Evolutionary conservation across 768 basidiomycete genomes (phyloP).

Genomic region (Auriculariales sp.): DNA sequence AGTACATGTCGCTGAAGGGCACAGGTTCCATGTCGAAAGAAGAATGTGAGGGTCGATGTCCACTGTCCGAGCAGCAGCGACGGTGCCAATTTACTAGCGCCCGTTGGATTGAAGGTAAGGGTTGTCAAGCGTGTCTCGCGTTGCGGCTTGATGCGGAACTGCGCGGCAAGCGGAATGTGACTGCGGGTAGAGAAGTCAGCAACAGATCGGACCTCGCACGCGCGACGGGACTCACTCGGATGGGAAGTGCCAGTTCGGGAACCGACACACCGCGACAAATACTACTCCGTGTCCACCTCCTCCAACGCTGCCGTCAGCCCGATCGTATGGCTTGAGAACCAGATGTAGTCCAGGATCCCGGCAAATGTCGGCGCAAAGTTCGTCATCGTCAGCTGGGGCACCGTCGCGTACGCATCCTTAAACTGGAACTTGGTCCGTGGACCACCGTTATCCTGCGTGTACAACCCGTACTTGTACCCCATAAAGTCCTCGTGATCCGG

Average conservation of each 20-base stretch:
- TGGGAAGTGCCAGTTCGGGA: constrained; percentile 93
- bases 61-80: too few relatives aligned
- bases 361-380: constrained; percentile 83
- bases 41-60: too few relatives aligned
- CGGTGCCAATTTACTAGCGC: too few relatives aligned
- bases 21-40: too few relatives aligned
- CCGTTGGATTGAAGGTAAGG: too few relatives aligned
- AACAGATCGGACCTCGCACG: constrained; percentile 4
- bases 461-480: constrained; percentile 78
- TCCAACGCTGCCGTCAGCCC: constrained; percentile 74
- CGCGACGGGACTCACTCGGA: constrained; percentile 61
- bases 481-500: constrained; percentile 84
- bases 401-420: constrained; percentile 67
- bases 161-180: constrained; percentile 54
- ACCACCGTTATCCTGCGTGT: constrained; percentile 65
- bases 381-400: constrained; percentile 57
- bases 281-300: constrained; percentile 69
- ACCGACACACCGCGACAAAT: constrained; percentile 83
- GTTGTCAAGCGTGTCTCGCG: too few relatives aligned
- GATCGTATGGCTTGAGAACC: constrained; percentile 67
- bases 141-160: constrained; percentile 70
- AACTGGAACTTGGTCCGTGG: constrained; percentile 64
- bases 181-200: constrained; percentile 28
- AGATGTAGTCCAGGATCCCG: constrained; percentile 86
- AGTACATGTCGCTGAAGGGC: too few relatives aligned